Evolutionary conservation across 345 rosid genomes (phyloP).

Genomic region (Punica granatum): DNA sequence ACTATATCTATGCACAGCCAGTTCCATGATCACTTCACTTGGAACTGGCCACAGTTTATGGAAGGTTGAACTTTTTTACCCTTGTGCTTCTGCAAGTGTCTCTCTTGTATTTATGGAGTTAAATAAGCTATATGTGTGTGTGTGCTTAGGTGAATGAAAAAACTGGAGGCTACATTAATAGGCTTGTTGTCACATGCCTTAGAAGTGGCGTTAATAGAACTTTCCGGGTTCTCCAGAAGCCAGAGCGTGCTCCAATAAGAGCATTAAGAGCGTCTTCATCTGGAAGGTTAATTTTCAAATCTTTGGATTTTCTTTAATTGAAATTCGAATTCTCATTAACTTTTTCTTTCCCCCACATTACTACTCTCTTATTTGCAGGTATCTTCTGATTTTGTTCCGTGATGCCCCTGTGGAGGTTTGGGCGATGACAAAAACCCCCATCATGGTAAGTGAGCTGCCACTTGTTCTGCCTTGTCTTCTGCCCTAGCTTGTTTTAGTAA

Average conservation of each 20-base stretch:
- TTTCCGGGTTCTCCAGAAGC: slow-evolving; percentile 89
- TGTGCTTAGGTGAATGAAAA: slow-evolving; percentile 75
- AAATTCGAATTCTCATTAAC: background rate
- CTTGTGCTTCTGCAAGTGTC: slow-evolving; percentile 1
- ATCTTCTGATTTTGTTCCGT: slow-evolving; percentile 92
- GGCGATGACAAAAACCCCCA: slow-evolving; percentile 97
- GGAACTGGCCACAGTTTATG: background rate
- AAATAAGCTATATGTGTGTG: background rate
- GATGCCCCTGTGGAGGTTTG: slow-evolving; percentile 99
- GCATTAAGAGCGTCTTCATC: slow-evolving; percentile 94
- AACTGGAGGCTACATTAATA: slow-evolving; percentile 85
- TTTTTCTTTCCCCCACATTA: background rate
- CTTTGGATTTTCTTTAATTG: background rate
- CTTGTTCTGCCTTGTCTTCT: background rate
- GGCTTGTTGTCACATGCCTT: slow-evolving; percentile 81
- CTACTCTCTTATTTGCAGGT: slow-evolving; percentile 38
- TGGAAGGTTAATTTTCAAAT: slow-evolving; percentile 58
- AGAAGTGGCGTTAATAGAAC: slow-evolving; percentile 91
- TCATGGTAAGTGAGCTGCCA: slow-evolving; percentile 52
- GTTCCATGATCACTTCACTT: background rate
- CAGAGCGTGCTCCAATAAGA: slow-evolving; percentile 93
- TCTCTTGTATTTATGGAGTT: background rate
- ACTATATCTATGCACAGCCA: background rate
- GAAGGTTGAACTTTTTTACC: background rate
- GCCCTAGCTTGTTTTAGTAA: background rate